Evolutionary conservation across 805 yeast species (phyloP).

Genomic region (Wickerhamiella kurtzmanii): DNA sequence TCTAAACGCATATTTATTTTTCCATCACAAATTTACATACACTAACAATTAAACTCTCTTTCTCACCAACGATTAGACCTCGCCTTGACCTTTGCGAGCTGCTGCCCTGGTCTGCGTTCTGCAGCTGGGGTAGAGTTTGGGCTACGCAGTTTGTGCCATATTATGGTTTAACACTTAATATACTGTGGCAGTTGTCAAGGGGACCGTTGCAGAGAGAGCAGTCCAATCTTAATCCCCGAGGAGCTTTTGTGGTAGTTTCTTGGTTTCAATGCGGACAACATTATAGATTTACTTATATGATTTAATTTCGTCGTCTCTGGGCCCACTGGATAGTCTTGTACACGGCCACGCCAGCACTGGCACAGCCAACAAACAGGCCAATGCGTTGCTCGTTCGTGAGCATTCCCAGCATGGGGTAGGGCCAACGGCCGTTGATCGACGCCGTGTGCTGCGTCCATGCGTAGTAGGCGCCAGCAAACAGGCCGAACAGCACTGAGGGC

Average conservation of each 20-base stretch:
- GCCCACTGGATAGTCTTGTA: not conserved
- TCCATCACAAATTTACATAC: no score
- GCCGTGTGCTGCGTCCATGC: constrained; percentile 23
- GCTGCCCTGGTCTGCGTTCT: not conserved
- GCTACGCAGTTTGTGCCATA: no score
- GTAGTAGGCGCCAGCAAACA: constrained; percentile 24
- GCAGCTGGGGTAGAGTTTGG: not conserved
- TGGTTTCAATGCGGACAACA: constrained; percentile 23
- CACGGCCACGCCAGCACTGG: constrained; percentile 10
- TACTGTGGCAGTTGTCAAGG: constrained; percentile 5
- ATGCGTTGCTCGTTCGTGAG: constrained; percentile 16
- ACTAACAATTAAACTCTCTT: not conserved
- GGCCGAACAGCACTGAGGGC: constrained; percentile 13
- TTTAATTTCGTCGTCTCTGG: not conserved
- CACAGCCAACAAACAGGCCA: constrained; percentile 16
- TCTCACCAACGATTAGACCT: not conserved
- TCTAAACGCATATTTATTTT: not conserved
- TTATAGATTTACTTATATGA: constrained; percentile 2
- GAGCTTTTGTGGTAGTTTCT: constrained; percentile 13
- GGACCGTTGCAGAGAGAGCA: constrained; percentile 9
- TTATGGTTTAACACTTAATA: no score
- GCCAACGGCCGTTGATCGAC: constrained; percentile 22
- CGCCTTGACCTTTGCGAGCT: not conserved
- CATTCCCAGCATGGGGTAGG: constrained; percentile 24
- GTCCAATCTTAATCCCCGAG: constrained; percentile 24